These are phyloP conservation scores for Colletotrichum destructivum DNA, from an alignment of 2,329 filamentous ascomycete species.

Conservation along the genomic window DNA sequence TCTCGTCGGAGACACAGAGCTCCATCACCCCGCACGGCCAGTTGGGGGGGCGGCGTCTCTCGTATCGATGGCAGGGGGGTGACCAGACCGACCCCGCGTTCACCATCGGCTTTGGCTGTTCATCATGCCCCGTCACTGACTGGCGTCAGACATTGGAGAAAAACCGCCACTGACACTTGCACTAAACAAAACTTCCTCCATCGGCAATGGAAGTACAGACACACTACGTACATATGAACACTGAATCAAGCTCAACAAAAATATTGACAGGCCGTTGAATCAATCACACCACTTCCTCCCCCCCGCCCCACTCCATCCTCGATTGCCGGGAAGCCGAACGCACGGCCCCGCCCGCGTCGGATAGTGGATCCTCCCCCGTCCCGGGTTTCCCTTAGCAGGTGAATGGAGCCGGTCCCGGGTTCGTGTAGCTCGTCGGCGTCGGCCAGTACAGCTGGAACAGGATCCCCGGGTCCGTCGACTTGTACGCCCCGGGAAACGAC, in stretches of 20 bases:
- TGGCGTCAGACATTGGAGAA: not conserved
- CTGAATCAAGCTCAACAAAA: conserved; percentile 12
- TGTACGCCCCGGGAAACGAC: conserved; percentile 60
- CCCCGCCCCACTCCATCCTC: not conserved
- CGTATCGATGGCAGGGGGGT: not conserved
- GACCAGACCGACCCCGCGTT: not conserved
- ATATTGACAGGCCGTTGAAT: not conserved
- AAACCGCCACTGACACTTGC: not conserved
- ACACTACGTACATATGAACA: not conserved
- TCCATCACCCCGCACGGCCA: too few relatives aligned
- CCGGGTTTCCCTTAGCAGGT: conserved; percentile 34
- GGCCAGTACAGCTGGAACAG: conserved; percentile 61
- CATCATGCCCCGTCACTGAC: not conserved
- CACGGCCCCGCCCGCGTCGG: conserved; percentile 6
- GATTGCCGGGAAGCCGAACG: not conserved
- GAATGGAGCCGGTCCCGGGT: conserved; percentile 43
- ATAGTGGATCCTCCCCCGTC: not conserved
- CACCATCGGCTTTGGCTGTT: not conserved
- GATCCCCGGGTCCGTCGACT: conserved; percentile 57
- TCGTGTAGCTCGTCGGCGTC: conserved; percentile 55
- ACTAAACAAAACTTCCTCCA: too few relatives aligned
- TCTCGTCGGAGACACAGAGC: too few relatives aligned
- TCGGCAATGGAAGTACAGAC: too few relatives aligned
- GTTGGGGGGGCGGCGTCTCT: not conserved
- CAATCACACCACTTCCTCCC: not conserved